Base-by-base conservation (phyloP, 495 filamentous ascomycete species). In the Xylaria sp. region DNA sequence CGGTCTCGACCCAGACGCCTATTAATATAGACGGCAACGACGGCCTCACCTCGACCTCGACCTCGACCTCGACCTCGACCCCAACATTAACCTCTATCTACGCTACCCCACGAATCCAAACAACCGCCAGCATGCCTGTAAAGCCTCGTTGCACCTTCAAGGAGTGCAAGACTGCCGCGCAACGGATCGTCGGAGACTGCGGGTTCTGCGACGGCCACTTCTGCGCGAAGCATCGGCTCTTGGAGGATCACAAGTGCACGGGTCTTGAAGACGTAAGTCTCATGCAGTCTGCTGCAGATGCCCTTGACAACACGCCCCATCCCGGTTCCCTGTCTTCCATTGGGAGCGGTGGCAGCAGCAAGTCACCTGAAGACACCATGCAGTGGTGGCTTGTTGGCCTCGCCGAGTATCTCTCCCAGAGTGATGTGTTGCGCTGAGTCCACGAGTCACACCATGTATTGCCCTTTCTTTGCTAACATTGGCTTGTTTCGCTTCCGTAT, bases 121-220 rank as follows among this genome's bases (percentile, higher is more conserved):
- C 71, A 69, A 61, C 71, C 73, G 73, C 79, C 82, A 89, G 86
- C 83, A 81, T 92, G 72, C 87, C 90, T 71, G 93, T 92, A 83
- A 97, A 94, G 88, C 89, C 92, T 73, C 88, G 90, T 70, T 99
- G 96, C 87, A 90, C 88, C 71, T 93, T 91, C 86, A 94, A 93
- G 83, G 90, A 93, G 71, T 99, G 96, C 89, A 93, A 88, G 79
- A 88, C 91, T 71, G 87, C 88, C 41, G 94, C 94, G 29, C 93
- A 97, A 80, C 89, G 92, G 67, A 97, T 98, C 78, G 92, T 97
- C 53, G 97, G 97, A 12, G 96, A 98, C 82, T 99, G 96, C 85
- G 91, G 89, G 65, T 98, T 98, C 83, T 99, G 96, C 85, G 84
- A 90, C 62, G 94, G 94, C 19, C 92, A 96, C 80, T 98, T 92